Percentiles rank a stretch among this genome's conserved stretches.
Conservation (phyloP, 2,329 filamentous ascomycete genomes). For the Mycosphaerella sp. region DNA sequence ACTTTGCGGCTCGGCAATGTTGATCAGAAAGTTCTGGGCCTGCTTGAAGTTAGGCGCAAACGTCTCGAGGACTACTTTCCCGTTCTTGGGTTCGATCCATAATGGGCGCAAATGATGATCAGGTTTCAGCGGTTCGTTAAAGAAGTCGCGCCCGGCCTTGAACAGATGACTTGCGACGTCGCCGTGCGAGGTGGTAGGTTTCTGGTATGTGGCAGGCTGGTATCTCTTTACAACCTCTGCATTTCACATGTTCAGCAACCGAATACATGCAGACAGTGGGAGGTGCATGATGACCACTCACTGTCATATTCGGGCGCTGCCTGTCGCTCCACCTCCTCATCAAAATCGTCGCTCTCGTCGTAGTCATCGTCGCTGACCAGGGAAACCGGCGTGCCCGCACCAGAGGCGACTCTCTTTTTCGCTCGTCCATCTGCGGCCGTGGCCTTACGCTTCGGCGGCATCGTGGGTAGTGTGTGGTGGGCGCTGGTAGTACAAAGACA, state of each 20-base stretch:
- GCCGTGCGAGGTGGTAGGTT: slow-evolving; percentile 35
- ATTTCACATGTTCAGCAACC: slow-evolving; percentile 22
- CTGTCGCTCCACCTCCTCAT: slow-evolving; percentile 25
- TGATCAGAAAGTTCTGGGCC: slow-evolving; percentile 91
- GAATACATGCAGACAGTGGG: slow-evolving; percentile 16
- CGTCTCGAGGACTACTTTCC: slow-evolving; percentile 85
- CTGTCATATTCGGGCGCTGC: slow-evolving; percentile 36
- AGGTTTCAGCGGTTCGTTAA: slow-evolving; percentile 71
- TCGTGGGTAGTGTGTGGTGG: slow-evolving; percentile 10
- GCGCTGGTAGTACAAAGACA: background rate
- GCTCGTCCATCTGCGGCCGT: slow-evolving; percentile 31
- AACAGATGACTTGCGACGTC: slow-evolving; percentile 53
- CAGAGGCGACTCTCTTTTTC: slow-evolving; percentile 37
- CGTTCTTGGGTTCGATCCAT: slow-evolving; percentile 85
- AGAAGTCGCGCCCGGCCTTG: slow-evolving; percentile 66
- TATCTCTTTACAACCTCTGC: slow-evolving; percentile 46
- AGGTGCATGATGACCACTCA: slow-evolving; percentile 24
- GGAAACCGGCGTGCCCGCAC: slow-evolving; percentile 38
- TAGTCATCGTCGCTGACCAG: slow-evolving; percentile 55
- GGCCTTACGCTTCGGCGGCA: slow-evolving; percentile 37
- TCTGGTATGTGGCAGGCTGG: slow-evolving; percentile 46
- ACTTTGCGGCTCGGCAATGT: slow-evolving; percentile 87
- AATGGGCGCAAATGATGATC: slow-evolving; percentile 86
- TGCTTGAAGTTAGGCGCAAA: slow-evolving; percentile 82
- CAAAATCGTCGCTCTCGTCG: slow-evolving; percentile 39